Conservation (phyloP, 1,284 basidiomycete species). For the Ganoderma resinaceum region DNA sequence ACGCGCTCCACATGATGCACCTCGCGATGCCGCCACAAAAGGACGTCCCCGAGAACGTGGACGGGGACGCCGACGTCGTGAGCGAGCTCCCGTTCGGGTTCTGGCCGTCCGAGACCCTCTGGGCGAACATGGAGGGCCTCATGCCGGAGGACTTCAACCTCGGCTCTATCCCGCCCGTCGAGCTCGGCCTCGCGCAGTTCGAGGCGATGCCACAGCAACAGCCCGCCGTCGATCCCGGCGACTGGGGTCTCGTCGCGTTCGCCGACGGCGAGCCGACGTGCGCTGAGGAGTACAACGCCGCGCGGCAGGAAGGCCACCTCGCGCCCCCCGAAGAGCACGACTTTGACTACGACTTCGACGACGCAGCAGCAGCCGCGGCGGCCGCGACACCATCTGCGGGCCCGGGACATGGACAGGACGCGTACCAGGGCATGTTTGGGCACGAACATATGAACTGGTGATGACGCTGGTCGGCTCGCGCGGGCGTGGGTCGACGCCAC, state of each 20-base stretch:
- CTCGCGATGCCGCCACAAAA: constrained; percentile 28
- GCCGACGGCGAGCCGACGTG: constrained; percentile 12
- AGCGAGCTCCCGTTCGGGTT: constrained; percentile 41
- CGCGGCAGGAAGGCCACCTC: constrained; percentile 6
- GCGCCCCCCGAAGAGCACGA: constrained; percentile 31
- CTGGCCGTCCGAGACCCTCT: constrained; percentile 37
- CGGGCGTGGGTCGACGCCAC: constrained; percentile 42
- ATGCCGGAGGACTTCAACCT: constrained; percentile 56
- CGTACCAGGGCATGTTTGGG: constrained; percentile 37
- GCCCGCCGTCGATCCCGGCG: constrained; percentile 9
- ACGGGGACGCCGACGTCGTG: constrained; percentile 25
- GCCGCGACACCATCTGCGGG: constrained; percentile 15
- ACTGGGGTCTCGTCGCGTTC: constrained; percentile 26
- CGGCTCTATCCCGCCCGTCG: constrained; percentile 52
- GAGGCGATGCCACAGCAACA: constrained; percentile 28
- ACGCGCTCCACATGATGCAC: constrained; percentile 36
- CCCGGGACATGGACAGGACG: constrained; percentile 26
- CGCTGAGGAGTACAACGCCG: constrained; percentile 29
- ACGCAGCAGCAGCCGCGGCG: constrained; percentile 18
- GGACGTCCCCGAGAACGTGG: constrained; percentile 35
- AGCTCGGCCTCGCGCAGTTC: constrained; percentile 46
- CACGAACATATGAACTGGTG: constrained; percentile 41
- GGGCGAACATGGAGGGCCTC: constrained; percentile 43
- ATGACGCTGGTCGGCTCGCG: constrained; percentile 43
- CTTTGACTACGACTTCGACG: constrained; percentile 38